phyloP scores from a whole-genome alignment of 768 basidiomycete genomes.

The Baorangia bicolor region DNA sequence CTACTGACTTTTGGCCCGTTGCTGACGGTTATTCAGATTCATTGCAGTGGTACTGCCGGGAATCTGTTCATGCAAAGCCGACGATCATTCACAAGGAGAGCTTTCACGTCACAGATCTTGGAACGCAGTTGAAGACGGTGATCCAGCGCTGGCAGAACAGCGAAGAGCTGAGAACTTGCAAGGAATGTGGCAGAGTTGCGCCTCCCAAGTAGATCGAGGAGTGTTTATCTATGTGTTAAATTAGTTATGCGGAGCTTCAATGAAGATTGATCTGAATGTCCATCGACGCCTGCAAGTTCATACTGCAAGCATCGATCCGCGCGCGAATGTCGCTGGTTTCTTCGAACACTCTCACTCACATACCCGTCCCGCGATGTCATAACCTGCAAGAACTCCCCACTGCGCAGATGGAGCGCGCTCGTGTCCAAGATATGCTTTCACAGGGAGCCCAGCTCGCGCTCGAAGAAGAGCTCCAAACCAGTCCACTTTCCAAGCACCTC shows the following conservation, averaged over 20 bases:
- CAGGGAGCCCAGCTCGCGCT: conserved; percentile 4
- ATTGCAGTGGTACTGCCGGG: conserved; percentile 89
- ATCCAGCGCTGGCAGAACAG: conserved; percentile 81
- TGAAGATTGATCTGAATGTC: not conserved
- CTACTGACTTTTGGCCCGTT: not conserved
- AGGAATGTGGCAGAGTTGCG: conserved; percentile 64
- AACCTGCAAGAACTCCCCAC: conserved; percentile 46
- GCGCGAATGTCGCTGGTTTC: not conserved
- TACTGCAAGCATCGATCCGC: not conserved
- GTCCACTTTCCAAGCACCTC: conserved; percentile 44
- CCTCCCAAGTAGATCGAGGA: conserved; percentile 41
- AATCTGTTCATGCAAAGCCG: conserved; percentile 55
- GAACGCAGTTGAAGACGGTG: conserved; percentile 89
- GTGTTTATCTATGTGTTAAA: not conserved
- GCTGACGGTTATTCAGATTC: conserved; percentile 55
- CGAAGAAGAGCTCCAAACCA: conserved; percentile 18
- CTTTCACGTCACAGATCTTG: conserved; percentile 88
- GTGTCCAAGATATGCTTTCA: conserved; percentile 24
- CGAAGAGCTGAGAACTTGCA: conserved; percentile 65
- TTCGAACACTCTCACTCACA: not conserved
- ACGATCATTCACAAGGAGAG: conserved; percentile 81
- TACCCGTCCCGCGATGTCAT: conserved; percentile 38
- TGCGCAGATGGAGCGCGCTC: conserved; percentile 38
- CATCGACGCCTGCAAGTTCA: not conserved
- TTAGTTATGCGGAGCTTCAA: conserved; percentile 19